phyloP scores from a whole-genome alignment of 2,329 filamentous ascomycete species.

The Colletotrichum magnum region DNA sequence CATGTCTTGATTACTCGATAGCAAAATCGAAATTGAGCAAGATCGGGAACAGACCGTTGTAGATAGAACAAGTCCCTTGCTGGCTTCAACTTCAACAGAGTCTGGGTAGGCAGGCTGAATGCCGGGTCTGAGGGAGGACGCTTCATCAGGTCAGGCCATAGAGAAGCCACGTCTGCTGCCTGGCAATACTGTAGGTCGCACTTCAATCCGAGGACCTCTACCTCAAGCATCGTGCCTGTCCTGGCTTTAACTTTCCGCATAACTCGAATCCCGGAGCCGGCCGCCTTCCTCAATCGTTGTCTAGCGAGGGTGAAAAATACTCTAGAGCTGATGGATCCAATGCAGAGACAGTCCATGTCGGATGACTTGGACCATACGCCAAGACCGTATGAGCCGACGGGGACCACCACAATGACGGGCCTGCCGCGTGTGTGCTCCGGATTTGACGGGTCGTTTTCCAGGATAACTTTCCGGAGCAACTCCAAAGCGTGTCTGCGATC shows the following conservation, averaged over 20 bases:
- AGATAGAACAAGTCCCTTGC: slow-evolving; percentile 74
- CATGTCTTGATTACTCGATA: slow-evolving; percentile 74
- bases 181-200: slow-evolving; percentile 78
- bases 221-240: slow-evolving; percentile 75
- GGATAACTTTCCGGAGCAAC: slow-evolving; percentile 59
- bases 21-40: slow-evolving; percentile 69
- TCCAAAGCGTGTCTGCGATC: slow-evolving; percentile 60
- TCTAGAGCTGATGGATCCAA: slow-evolving; percentile 72
- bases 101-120: slow-evolving; percentile 69
- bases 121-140: slow-evolving; percentile 65
- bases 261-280: slow-evolving; percentile 60
- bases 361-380: slow-evolving; percentile 73
- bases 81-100: slow-evolving; percentile 74
- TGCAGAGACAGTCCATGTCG: slow-evolving; percentile 76
- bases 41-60: slow-evolving; percentile 70
- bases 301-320: slow-evolving; percentile 73
- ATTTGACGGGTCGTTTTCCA: slow-evolving; percentile 48
- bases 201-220: slow-evolving; percentile 70
- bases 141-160: slow-evolving; percentile 63
- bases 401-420: slow-evolving; percentile 64
- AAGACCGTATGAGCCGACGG: slow-evolving; percentile 77
- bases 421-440: slow-evolving; percentile 37
- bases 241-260: slow-evolving; percentile 71
- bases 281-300: slow-evolving; percentile 66
- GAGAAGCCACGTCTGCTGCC: slow-evolving; percentile 45